Evolutionary conservation across 2,329 filamentous ascomycete species (phyloP).

Genomic region (Aureobasidium sp.): DNA sequence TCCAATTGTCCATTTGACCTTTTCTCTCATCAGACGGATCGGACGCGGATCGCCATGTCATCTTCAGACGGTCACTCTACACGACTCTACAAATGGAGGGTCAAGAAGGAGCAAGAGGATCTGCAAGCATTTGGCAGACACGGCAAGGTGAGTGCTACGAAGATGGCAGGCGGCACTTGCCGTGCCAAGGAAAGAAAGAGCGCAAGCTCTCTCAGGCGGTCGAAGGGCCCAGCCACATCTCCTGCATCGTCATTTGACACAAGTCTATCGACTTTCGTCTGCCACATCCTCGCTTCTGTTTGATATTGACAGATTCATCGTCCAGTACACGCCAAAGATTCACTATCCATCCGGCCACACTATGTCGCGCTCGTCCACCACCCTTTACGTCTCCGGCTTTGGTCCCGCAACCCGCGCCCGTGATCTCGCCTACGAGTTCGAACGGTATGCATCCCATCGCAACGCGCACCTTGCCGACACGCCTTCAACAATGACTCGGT

Average conservation of each 20-base stretch:
- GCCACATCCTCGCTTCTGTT: background rate
- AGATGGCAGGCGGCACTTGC: background rate
- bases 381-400: slow-evolving; percentile 98
- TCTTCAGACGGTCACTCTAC: background rate
- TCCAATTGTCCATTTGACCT: background rate
- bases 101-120: slow-evolving; percentile 9
- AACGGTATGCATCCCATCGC: slow-evolving; percentile 76
- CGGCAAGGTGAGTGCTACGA: background rate
- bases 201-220: background rate
- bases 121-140: background rate
- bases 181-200: slow-evolving; percentile 8
- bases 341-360: slow-evolving; percentile 16
- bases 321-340: slow-evolving; percentile 1
- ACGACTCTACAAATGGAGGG: slow-evolving; percentile 6
- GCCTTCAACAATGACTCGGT: background rate
- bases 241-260: slow-evolving; percentile 11
- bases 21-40: background rate
- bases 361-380: slow-evolving; percentile 83
- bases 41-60: background rate
- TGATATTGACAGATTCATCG: background rate
- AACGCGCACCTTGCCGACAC: background rate
- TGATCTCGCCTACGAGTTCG: slow-evolving; percentile 99
- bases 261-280: slow-evolving; percentile 5
- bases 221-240: slow-evolving; percentile 1
- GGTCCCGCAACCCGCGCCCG: slow-evolving; percentile 97